phyloP scores from a whole-genome alignment of 371 early-diverging fungal genomes.

The Phascolomyces articulosus region DNA sequence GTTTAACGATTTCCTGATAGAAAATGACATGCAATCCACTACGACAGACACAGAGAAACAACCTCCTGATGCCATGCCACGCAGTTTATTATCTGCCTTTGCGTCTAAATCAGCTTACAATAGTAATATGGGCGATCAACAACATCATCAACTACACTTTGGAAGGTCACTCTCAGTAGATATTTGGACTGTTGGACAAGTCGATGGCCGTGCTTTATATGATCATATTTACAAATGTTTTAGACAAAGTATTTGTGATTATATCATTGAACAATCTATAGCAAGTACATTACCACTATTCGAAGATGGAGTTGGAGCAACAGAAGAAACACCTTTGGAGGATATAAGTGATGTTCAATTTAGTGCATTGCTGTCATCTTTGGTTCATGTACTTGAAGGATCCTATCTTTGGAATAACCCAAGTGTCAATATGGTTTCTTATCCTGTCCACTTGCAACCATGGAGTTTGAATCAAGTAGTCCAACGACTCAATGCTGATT shows the following conservation, averaged over 20 bases:
- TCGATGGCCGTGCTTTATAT: constrained; percentile 56
- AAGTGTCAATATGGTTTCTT: constrained; percentile 53
- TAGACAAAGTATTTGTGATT: constrained; percentile 70
- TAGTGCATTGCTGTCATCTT: constrained; percentile 28
- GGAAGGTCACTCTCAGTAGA: constrained; percentile 48
- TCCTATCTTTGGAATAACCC: constrained; percentile 57
- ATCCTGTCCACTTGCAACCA: constrained; percentile 26
- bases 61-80: neutral
- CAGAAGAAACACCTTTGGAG: neutral
- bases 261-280: constrained; percentile 62
- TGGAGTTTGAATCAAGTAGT: constrained; percentile 46
- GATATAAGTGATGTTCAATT: neutral
- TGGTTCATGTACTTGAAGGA: constrained; percentile 42
- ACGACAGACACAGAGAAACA: neutral
- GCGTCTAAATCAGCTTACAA: neutral
- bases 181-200: constrained; percentile 72
- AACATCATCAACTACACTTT: neutral
- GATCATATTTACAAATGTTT: constrained; percentile 56
- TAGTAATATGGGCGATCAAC: neutral
- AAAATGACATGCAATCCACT: neutral
- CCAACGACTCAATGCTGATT: constrained; percentile 32
- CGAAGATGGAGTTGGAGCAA: neutral
- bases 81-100: neutral
- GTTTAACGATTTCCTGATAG: constrained; percentile 1
- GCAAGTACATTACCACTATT: constrained; percentile 1